Conservation (phyloP, 352 stramenopile species). For the Globisporangium cylindrosporum region DNA sequence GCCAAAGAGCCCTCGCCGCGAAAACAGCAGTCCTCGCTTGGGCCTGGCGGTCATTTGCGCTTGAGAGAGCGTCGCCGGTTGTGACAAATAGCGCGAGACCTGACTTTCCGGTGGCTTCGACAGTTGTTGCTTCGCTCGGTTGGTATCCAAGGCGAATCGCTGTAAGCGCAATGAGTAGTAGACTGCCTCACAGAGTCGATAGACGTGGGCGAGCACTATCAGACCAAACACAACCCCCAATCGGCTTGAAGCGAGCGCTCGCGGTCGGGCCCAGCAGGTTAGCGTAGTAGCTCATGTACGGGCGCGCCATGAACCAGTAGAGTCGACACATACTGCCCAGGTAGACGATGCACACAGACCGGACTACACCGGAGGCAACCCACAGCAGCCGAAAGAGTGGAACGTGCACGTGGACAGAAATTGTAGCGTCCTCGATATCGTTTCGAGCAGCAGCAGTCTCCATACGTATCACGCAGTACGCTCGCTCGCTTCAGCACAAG, state of each 20-base stretch:
- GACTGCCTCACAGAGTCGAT: conserved; percentile 16
- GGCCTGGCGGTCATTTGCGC: neutral
- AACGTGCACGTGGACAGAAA: too few species aligned
- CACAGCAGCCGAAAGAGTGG: conserved; percentile 6
- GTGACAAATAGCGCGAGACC: too few species aligned
- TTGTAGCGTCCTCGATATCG: neutral
- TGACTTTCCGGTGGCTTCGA: neutral
- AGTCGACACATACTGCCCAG: conserved; percentile 20
- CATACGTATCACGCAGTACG: too few species aligned
- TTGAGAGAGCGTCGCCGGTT: too few species aligned
- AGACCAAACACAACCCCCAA: conserved; percentile 23
- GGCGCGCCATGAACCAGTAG: conserved; percentile 31
- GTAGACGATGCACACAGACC: conserved; percentile 18
- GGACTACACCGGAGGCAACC: conserved; percentile 13
- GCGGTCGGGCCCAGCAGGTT: conserved; percentile 23
- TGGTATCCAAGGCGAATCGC: conserved; percentile 1
- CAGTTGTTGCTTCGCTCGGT: neutral
- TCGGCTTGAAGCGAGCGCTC: conserved; percentile 19
- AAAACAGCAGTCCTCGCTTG: conserved; percentile 18
- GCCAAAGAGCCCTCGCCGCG: conserved; percentile 27
- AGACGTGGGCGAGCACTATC: conserved; percentile 18
- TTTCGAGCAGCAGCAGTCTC: too few species aligned
- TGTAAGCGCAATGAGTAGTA: conserved; percentile 5
- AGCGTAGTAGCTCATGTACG: conserved; percentile 42
- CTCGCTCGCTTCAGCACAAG: too few species aligned